Percentiles rank a stretch among this genome's conserved stretches.
Conservation (phyloP, 208 protist genomes). For the Phytomonas francai region DNA sequence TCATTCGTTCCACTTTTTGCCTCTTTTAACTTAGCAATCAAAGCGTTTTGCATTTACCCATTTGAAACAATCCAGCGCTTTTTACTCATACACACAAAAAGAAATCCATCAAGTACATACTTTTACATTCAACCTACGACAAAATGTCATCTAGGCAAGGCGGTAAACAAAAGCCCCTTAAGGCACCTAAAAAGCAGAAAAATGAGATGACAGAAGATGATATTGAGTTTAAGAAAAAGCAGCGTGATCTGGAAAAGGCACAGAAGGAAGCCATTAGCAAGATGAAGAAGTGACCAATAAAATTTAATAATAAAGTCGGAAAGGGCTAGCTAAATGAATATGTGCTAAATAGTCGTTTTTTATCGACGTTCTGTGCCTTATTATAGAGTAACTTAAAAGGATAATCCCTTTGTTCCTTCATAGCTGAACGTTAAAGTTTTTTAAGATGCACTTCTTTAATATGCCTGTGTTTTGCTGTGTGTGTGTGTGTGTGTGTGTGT, state of each 20-base stretch:
- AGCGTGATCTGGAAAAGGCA: slow-evolving; percentile 77
- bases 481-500: not conserved
- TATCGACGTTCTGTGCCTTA: not conserved
- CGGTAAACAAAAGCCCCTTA: slow-evolving; percentile 87
- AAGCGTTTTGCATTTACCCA: not conserved
- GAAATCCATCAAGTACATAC: slow-evolving; percentile 6
- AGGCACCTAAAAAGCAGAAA: slow-evolving; percentile 80
- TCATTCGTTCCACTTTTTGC: slow-evolving; percentile 5
- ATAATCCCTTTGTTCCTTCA: not conserved
- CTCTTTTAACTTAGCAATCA: not conserved
- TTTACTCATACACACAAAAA: slow-evolving; percentile 12
- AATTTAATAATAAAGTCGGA: not conserved
- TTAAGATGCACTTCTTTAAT: not conserved
- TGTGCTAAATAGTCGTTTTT: not conserved
- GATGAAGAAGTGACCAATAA: slow-evolving; percentile 48
- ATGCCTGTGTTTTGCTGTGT: not conserved
- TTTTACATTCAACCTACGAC: not conserved
- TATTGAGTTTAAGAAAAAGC: slow-evolving; percentile 63
- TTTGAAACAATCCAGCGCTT: not conserved
- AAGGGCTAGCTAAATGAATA: not conserved
- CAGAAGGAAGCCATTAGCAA: slow-evolving; percentile 86
- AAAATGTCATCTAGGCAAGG: slow-evolving; percentile 79
- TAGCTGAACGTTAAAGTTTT: not conserved
- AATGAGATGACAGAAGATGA: slow-evolving; percentile 65
- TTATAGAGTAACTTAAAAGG: not conserved